These are phyloP conservation scores for Zymoseptoria tritici DNA, from an alignment of 2,329 filamentous ascomycete genomes.

Conservation along the genomic window DNA sequence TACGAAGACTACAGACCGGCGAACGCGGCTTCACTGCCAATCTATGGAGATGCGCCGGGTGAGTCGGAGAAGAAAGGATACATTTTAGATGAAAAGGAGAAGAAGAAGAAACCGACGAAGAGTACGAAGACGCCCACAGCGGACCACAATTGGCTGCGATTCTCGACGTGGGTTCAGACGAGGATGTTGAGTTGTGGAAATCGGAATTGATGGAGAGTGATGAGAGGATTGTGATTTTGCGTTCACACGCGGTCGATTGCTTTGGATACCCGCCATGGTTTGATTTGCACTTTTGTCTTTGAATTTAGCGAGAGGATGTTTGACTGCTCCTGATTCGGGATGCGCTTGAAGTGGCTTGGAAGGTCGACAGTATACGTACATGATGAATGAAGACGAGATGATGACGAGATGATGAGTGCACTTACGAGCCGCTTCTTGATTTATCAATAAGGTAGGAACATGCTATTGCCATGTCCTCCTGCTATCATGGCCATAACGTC, in stretches of 20 bases:
- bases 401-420: not conserved
- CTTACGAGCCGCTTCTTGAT: not conserved
- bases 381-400: not conserved
- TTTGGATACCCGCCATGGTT: not conserved
- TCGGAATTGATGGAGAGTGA: constrained; percentile 1
- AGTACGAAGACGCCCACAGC: not conserved
- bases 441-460: not conserved
- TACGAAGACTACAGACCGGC: constrained; percentile 23
- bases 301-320: not conserved
- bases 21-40: constrained; percentile 18
- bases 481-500: not conserved
- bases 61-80: constrained; percentile 20
- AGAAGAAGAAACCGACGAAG: not conserved
- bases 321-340: no score
- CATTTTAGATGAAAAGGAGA: not conserved
- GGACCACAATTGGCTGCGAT: constrained; percentile 42
- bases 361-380: not conserved
- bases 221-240: not conserved
- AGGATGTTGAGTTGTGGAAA: constrained; percentile 44
- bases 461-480: not conserved
- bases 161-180: constrained; percentile 51
- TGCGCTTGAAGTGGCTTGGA: no score
- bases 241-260: not conserved
- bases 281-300: not conserved
- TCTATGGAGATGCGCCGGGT: constrained; percentile 18